These are phyloP conservation scores for Pulveroboletus ravenelii DNA, from an alignment of 768 basidiomycete species.

Conservation along the genomic window DNA sequence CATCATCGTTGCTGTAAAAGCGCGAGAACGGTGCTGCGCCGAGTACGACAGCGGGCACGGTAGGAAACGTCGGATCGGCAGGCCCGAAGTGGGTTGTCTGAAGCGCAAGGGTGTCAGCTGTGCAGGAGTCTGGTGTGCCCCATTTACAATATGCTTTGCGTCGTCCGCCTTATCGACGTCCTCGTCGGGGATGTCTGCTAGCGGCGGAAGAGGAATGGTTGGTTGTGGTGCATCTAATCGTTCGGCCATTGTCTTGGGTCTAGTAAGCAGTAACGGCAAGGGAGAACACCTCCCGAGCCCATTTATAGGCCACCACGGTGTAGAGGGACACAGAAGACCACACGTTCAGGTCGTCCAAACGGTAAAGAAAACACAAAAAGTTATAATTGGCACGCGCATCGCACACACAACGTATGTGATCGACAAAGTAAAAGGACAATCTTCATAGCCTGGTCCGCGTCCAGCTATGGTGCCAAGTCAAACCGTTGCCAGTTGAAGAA, in stretches of 20 bases:
- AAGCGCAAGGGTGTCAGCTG: constrained; percentile 5
- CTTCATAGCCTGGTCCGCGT: constrained; percentile 63
- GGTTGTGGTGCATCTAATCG: constrained; percentile 40
- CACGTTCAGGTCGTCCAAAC: constrained; percentile 4
- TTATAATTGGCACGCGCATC: constrained; percentile 21
- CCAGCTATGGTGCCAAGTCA: constrained; percentile 48
- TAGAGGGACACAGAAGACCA: neutral
- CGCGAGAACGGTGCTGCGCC: constrained; percentile 70
- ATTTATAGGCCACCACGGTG: no score
- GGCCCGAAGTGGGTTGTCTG: constrained; percentile 33
- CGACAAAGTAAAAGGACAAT: neutral
- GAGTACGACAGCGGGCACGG: constrained; percentile 51
- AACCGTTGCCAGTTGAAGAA: neutral
- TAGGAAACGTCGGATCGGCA: constrained; percentile 28
- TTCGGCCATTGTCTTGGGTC: constrained; percentile 33
- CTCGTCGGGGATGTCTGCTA: constrained; percentile 39
- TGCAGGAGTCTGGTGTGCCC: neutral
- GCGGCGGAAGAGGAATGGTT: constrained; percentile 34
- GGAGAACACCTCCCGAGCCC: no score
- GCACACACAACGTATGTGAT: constrained; percentile 9
- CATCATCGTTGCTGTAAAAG: constrained; percentile 59
- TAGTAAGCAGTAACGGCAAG: neutral
- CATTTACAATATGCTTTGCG: constrained; percentile 33
- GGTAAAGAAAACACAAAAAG: neutral
- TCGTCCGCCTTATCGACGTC: constrained; percentile 36